Base-by-base conservation (phyloP, 805 yeast genomes). In the Lipomyces yamanashiensis region DNA sequence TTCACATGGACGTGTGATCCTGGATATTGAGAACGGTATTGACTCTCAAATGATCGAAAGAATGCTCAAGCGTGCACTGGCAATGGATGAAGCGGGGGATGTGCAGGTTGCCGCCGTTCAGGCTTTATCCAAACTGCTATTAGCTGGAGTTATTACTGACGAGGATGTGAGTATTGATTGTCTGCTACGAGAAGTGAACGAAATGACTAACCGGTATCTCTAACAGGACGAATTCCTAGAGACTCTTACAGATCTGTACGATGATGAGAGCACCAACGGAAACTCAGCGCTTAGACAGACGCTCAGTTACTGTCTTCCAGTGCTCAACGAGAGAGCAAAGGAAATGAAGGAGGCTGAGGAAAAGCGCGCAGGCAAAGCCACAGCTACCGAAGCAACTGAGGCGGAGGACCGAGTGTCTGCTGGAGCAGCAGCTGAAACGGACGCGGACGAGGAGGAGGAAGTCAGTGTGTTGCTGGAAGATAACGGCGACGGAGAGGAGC, bases 221-320 rank as follows among this genome's bases (percentile, higher is more conserved):
- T 41, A 6, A 7, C 23, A 54, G 55, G 58, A 45, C 17, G 50
- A 3, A 12, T 23, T 61, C 2, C n/a, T 61, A 37, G 55, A 51
- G 37, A 19, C 15, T 15, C 55, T 62, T 59, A 57, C 53, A n/a
- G 59, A 52, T 21, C 44, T 58, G 4, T 93, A 91, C 71, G 92
- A 90, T 76, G 86, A 88, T 58, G 92, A 95, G 0, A 74, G 78
- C 3, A 87, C 87, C 59, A 75, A 83, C 5, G 76, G 79, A 5
- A 90, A 90, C 70, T 87, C 84, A 61, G 84, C 86, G 15, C 78
- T 92, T 65, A 80, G 86, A 54, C 98, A 92, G 74, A 89, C 89
- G 0, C 82, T 92, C 63, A 85, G 95, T 9, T 92, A 90, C 71
- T 92, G 96, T 73, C 80, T 92, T 17, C 97, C 98, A 0, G 96